Evolutionary conservation across 192 early-diverging fungal genomes (phyloP).

Genomic region (Coemansia sp.): DNA sequence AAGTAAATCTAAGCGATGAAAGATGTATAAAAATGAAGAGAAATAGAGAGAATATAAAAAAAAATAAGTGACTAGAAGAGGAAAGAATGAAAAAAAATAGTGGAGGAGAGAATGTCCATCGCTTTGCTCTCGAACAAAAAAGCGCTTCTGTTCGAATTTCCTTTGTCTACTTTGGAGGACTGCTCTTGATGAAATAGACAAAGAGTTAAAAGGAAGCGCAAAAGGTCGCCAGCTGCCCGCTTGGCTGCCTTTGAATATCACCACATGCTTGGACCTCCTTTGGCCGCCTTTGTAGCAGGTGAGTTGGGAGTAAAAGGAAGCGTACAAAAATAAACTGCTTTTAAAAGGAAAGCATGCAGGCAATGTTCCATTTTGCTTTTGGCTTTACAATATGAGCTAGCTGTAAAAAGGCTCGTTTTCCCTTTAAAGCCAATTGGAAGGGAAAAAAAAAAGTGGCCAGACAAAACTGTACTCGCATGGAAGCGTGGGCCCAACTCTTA

Average conservation of each 20-base stretch:
- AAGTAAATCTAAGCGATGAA: background rate
- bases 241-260: conserved; percentile 2
- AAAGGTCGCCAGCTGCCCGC: background rate
- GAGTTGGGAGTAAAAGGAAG: too few species aligned
- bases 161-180: background rate
- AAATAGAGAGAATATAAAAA: background rate
- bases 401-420: too few species aligned
- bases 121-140: background rate
- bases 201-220: background rate
- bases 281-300: background rate
- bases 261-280: background rate
- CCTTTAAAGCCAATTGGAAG: too few species aligned
- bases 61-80: background rate
- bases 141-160: background rate
- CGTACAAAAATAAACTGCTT: background rate
- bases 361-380: too few species aligned
- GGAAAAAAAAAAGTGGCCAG: too few species aligned
- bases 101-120: background rate
- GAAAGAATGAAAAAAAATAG: background rate
- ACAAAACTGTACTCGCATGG: too few species aligned
- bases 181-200: conserved; percentile 1
- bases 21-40: conserved; percentile 3
- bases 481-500: too few species aligned
- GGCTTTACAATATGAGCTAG: too few species aligned
- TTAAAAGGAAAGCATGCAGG: background rate